Base-by-base conservation (phyloP, 768 basidiomycete species). In the Hydnum rufescens region DNA sequence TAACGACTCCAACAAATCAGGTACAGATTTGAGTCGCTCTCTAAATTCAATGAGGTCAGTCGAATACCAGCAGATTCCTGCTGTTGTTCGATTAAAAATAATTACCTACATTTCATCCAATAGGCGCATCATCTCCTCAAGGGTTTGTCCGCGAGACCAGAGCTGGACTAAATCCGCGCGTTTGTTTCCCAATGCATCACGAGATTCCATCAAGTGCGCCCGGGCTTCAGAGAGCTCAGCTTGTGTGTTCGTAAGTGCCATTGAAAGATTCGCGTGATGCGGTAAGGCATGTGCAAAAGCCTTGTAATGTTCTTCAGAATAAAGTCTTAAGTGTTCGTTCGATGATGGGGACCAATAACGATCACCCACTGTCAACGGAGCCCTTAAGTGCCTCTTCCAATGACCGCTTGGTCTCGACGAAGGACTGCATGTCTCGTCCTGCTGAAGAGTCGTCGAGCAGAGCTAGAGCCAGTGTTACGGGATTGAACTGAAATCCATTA, bases 81-180 rank as follows among this genome's bases (percentile, higher is more conserved):
- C 13, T 39, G 36, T 22, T 39, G n/a, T n/a, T n/a, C n/a, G n/a
- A n/a, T n/a, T n/a, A n/a, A n/a, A n/a, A n/a, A n/a, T n/a, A n/a
- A 39, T 47, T 3, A 65, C 82, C 55, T 58, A 92, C 93, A 97
- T 93, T 61, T 88, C 83, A 63, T 96, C 90, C 56, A 99, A 63
- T n/a, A 96, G 72, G 42, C 77, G 77, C 60, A 92, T 73, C 89
- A 97, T 97, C 64, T 97, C 95, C 60, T 93, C 84, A 19, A 97
- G 66, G n/a, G 76, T 81, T 60, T 92, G 84, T 51, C 85, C 82
- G 59, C 92, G 73, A 31, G 80, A 74, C 81, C 88, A 90, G 26
- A 97, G 70, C 60, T 86, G 89, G 44, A 80, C 87, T 29, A 93
- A 77, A 62, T 92, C 95, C 3, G 85, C 79, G 44, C 88, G 76